These are phyloP conservation scores for Auricularia sp. DNA, from an alignment of 768 basidiomycete species.

Conservation along the genomic window DNA sequence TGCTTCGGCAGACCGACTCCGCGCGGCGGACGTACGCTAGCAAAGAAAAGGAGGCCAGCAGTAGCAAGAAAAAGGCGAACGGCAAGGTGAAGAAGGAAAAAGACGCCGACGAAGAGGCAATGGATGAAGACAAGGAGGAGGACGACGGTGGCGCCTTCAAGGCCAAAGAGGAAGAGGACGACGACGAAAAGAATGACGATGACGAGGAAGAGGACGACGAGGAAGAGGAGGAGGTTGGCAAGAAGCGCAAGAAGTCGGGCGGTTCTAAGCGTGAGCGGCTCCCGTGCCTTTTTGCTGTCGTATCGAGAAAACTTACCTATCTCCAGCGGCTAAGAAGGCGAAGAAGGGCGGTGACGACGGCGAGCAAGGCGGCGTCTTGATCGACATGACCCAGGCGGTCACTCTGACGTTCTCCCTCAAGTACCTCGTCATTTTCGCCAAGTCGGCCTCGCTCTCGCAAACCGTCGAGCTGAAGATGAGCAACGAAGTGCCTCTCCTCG, in stretches of 20 bases:
- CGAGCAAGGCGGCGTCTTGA: constrained; percentile 46
- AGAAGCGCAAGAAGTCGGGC: constrained; percentile 55
- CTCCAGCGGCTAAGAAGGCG: constrained; percentile 39
- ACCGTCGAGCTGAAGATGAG: constrained; percentile 80
- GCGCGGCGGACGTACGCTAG: constrained; percentile 28
- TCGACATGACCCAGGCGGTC: constrained; percentile 87
- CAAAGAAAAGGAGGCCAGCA: constrained; percentile 1
- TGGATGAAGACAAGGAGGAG: constrained; percentile 18
- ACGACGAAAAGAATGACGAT: constrained; percentile 36
- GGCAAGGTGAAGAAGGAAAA: constrained; percentile 21
- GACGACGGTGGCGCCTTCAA: constrained; percentile 20
- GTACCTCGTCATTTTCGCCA: constrained; percentile 94
- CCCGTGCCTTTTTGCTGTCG: constrained; percentile 1
- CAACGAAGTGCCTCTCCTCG: constrained; percentile 83
- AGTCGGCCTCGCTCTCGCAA: constrained; percentile 64
- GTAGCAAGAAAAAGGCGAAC: constrained; percentile 18
- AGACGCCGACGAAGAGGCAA: constrained; percentile 29
- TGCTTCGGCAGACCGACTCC: constrained; percentile 66
- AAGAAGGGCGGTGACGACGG: constrained; percentile 52
- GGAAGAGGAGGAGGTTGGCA: constrained; percentile 44
- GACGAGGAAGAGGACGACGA: constrained; percentile 45
- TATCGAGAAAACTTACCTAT: constrained; percentile 10
- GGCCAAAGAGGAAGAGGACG: constrained; percentile 29
- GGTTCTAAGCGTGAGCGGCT: constrained; percentile 29
- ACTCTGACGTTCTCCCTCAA: constrained; percentile 91